These are phyloP conservation scores for Wallemia ichthyophaga DNA, from an alignment of 1,284 basidiomycete genomes.

Conservation along the genomic window DNA sequence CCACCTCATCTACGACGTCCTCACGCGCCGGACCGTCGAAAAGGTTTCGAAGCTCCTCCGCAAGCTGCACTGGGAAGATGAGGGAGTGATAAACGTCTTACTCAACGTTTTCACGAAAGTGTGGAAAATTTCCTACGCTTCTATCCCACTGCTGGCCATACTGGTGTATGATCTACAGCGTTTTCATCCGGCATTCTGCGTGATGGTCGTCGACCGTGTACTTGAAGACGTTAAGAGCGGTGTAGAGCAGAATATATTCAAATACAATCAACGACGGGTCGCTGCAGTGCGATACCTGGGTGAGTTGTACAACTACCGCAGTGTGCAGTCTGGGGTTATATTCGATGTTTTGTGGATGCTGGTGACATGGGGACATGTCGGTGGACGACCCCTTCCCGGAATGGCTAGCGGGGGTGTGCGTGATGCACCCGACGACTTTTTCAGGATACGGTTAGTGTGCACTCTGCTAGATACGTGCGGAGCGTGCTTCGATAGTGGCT, in stretches of 20 bases:
- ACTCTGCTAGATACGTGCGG: constrained; percentile 80
- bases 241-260: constrained; percentile 81
- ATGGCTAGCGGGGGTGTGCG: constrained; percentile 38
- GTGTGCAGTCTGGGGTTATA: constrained; percentile 58
- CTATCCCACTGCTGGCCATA: constrained; percentile 72
- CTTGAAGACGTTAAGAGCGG: constrained; percentile 72
- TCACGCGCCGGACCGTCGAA: constrained; percentile 68
- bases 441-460: constrained; percentile 72
- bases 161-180: constrained; percentile 73
- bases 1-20: constrained; percentile 68
- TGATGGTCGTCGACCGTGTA: constrained; percentile 72
- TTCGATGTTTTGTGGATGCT: constrained; percentile 86
- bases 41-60: constrained; percentile 71
- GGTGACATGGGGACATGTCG: constrained; percentile 81
- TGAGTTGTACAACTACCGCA: constrained; percentile 88
- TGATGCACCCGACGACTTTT: constrained; percentile 85
- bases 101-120: constrained; percentile 72
- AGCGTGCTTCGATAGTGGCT: constrained; percentile 85
- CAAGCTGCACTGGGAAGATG: constrained; percentile 83
- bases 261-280: constrained; percentile 70
- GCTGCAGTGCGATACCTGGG: constrained; percentile 79
- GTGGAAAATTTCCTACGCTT: constrained; percentile 82
- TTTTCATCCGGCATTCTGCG: constrained; percentile 63
- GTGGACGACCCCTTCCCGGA: constrained; percentile 60
- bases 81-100: constrained; percentile 19